phyloP scores from a whole-genome alignment of 2,329 filamentous ascomycete species.

The Nigrospora sphaerica region DNA sequence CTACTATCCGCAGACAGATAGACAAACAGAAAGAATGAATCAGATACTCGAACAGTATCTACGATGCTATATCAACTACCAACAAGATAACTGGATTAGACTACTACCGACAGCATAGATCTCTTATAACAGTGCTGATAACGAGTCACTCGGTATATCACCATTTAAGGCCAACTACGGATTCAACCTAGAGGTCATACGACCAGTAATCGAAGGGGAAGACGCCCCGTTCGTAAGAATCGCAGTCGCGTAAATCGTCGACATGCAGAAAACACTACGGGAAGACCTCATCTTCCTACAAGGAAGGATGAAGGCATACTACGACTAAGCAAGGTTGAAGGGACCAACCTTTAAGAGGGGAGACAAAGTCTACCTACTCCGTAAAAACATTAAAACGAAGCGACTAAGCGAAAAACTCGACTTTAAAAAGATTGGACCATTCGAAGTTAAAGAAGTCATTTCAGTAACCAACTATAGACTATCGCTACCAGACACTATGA shows the following conservation, averaged over 20 bases:
- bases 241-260: not conserved
- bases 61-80: constrained; percentile 4
- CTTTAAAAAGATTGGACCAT: constrained; percentile 1
- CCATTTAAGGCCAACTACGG: not conserved
- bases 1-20: constrained; percentile 4
- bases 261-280: not conserved
- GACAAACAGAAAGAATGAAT: constrained; percentile 4
- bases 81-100: constrained; percentile 4
- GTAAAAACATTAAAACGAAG: constrained; percentile 1
- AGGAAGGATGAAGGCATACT: not conserved
- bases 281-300: not conserved
- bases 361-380: not conserved
- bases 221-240: not conserved
- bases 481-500: not conserved
- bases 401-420: not conserved
- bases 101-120: constrained; percentile 5
- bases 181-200: not conserved
- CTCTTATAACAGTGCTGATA: constrained; percentile 5
- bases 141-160: constrained; percentile 1
- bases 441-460: not conserved
- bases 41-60: constrained; percentile 5
- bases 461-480: constrained; percentile 1
- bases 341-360: not conserved
- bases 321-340: not conserved
- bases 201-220: not conserved